Evolutionary conservation across 2,329 filamentous ascomycete genomes (phyloP), one percentile per base, ranked within the genome.

Genomic region (Diaporthe helianthi): DNA sequence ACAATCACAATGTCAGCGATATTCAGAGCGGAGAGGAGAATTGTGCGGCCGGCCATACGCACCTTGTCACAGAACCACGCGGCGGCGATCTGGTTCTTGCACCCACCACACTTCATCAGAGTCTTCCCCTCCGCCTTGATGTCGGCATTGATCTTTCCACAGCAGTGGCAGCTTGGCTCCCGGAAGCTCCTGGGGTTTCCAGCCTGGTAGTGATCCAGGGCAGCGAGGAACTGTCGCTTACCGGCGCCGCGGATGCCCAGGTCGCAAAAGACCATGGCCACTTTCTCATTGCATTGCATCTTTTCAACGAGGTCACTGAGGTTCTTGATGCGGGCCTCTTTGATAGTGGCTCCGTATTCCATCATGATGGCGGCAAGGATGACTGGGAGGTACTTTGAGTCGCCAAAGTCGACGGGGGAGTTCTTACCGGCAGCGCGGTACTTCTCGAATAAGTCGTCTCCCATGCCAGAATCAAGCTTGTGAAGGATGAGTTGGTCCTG

Each of bases 301-400:
- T 29, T 47, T 17, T 68, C 54, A 0, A 72, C 71, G 26, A 73
- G 55, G 36, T 72, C 69, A 8, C 69, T 71, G 15, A 74, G 60
- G 49, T 73, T 66, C 4, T 65, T 31, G 9, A 74, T 24, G 17
- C 75, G 64, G 33, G 54, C 69, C 3, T 74, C 58, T 31, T 65
- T 53, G 60, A 76, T 73, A 12, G 52, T 66, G n/a, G 74, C 73
- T 22, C 74, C 75, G 2, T 69, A 55, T 4, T 70, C 67, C 75
- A 76, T 76, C 71, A 76, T 66, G 29, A 75, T 24, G 0, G 72
- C 74, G 31, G 70, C 71, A 33, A 71, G 55, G 22, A 75, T n/a
- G 46, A 73, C 63, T 44, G 73, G 36, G 2, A 36, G 58, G 68
- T 75, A 75, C 44, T 72, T 53, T 19, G 69, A 68, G 17, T 41